Conservation (phyloP, 164 flowering plant genomes). For the Euptelea pleiosperma region DNA sequence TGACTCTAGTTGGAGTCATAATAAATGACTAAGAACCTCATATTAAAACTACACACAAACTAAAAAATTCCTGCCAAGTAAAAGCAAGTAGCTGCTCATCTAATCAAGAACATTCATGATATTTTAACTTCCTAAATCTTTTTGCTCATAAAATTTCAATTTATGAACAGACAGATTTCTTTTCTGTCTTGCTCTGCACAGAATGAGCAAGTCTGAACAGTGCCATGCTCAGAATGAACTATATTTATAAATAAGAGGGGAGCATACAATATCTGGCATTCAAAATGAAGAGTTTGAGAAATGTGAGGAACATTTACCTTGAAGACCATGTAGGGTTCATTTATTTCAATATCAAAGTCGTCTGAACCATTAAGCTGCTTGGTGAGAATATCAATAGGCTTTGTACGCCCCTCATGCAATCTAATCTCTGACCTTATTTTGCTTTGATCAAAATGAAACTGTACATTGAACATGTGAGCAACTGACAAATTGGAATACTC, state of each 20-base stretch:
- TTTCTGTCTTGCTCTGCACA: too few species aligned
- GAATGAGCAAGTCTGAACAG: too few species aligned
- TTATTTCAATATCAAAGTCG: conserved; percentile 72
- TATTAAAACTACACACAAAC: too few species aligned
- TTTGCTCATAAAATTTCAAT: too few species aligned
- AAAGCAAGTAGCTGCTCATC: too few species aligned
- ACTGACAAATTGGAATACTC: not conserved
- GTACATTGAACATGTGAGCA: conserved; percentile 26
- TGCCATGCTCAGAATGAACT: not conserved
- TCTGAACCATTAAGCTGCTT: conserved; percentile 80
- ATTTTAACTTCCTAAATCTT: too few species aligned
- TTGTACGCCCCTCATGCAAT: conserved; percentile 81
- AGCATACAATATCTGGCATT: not conserved
- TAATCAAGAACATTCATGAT: too few species aligned
- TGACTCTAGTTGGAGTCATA: too few species aligned
- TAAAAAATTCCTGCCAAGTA: too few species aligned
- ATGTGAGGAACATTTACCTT: conserved; percentile 44
- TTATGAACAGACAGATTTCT: too few species aligned
- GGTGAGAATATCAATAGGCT: conserved; percentile 86
- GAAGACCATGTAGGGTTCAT: conserved; percentile 96
- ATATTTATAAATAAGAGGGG: not conserved
- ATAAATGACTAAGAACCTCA: too few species aligned
- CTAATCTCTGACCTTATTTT: conserved; percentile 87
- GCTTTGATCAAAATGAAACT: conserved; percentile 99
- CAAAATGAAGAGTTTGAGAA: not conserved